Evolutionary conservation across 306 rosid genomes (phyloP), one percentile per base, ranked within the genome.

Genomic region (Lathyrus tuberosus): DNA sequence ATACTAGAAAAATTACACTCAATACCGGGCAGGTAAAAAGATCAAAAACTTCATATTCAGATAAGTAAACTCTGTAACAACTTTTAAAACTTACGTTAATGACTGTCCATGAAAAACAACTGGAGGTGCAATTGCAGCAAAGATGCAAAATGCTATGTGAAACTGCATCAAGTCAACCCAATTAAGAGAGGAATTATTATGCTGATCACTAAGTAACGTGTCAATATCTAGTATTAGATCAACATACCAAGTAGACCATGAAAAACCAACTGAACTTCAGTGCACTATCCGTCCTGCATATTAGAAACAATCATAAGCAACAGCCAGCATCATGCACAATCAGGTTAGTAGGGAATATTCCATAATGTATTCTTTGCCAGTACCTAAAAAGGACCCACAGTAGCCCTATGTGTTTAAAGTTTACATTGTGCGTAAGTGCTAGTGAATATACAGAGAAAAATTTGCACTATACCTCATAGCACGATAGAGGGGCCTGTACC

Each of bases 41-140:
- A 71, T 13, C n/a, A 70, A 74, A 60, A 33, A 62, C n/a, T 56
- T 30, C 15, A 42, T 15, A 65, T 37, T 28, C 22, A 28, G 47
- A 56, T 47, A 22, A 20, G 17, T 5, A 56, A 70, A 69, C 53
- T 15, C 64, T 26, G 47, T 17, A 53, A 56, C 28, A 30, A 35
- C 16, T 35, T 12, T 64, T 5, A 67, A 59, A 59, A 81, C 97
- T 91, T 88, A 91, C 99, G 99, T 87, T 76, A 94, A 85, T 62
- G 99, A 94, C 79, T 77, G 84, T 58, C 99, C 99, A 56, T 88
- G 96, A 64, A 94, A 94, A 84, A 94, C 99, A 75, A 94, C 42
- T 7, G 97, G 99, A 61, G 99, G 99, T 1, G 99, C 99, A 73
- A 94, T 94, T 6, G 99, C 96, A 71, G 99, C 99, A 62, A 91